Evolutionary conservation across 2,329 filamentous ascomycete species (phyloP).

Genomic region (Amauroascus verrucosus): DNA sequence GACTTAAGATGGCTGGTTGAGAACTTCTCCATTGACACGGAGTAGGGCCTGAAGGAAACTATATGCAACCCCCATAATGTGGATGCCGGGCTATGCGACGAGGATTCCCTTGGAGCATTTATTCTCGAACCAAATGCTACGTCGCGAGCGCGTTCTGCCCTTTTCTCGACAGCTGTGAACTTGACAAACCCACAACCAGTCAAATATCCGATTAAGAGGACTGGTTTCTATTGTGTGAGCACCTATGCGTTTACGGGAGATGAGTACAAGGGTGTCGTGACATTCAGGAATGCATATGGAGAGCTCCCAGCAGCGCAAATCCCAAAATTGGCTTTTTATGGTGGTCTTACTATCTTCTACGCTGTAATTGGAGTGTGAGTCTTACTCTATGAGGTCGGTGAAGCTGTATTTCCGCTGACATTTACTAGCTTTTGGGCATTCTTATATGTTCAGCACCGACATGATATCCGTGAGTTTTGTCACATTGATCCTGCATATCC

Average conservation of each 20-base stretch:
- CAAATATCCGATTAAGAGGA: constrained; percentile 77
- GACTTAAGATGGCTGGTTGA: background rate
- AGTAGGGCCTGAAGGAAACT: constrained; percentile 44
- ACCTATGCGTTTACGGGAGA: constrained; percentile 58
- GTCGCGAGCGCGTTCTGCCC: constrained; percentile 56
- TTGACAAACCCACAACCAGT: constrained; percentile 61
- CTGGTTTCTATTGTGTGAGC: constrained; percentile 90
- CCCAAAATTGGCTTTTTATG: constrained; percentile 93
- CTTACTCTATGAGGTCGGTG: background rate
- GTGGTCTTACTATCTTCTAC: constrained; percentile 86
- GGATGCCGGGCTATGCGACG: constrained; percentile 59
- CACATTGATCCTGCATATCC: background rate
- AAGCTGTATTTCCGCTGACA: constrained; percentile 17
- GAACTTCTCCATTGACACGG: background rate
- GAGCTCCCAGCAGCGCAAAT: constrained; percentile 93
- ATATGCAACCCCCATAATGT: constrained; percentile 70
- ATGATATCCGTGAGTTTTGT: constrained; percentile 63
- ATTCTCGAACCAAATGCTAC: constrained; percentile 69
- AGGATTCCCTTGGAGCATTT: constrained; percentile 71
- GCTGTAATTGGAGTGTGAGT: constrained; percentile 65
- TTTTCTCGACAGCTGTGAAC: constrained; percentile 72
- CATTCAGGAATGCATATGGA: constrained; percentile 92
- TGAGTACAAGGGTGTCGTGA: constrained; percentile 69
- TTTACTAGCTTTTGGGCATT: constrained; percentile 70
- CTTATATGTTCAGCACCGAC: constrained; percentile 85